Base-by-base conservation (phyloP, 441 rosid genomes). In the Bocquillonia castaneifolia region DNA sequence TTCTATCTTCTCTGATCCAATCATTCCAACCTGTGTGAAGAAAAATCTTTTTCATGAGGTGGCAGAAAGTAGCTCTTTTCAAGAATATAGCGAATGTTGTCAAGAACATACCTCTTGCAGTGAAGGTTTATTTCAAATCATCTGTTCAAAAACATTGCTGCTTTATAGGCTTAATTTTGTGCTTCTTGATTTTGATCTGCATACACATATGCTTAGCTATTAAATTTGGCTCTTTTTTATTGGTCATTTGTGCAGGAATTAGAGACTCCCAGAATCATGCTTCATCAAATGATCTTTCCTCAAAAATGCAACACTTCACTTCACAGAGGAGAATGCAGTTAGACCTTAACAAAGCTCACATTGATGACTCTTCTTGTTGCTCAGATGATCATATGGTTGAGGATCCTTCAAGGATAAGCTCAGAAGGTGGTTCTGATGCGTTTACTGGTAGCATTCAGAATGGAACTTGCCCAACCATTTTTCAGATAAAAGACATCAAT, bases 301-400 rank as follows among this genome's bases (percentile, higher is more conserved):
- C 76, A 2, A 59, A 68, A 72, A 63, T 63, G 56, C 77, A 29
- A 44, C 74, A 50, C 14, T 31, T 62, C 39, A 12, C 56, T 66
- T 71, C 68, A 29, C n/a, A 14, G 74, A 71, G 74, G 63, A 66
- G 42, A 44, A 44, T 70, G 60, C 65, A 54, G 60, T 37, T 86
- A 31, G 93, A 88, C 72, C 96, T 90, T 67, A 90, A 86, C 59
- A 56, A 66, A 54, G 69, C 63, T 67, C 78, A 68, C 36, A 68
- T 59, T 31, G 90, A 82, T 63, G 80, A 81, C 68, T 76, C 71
- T 9, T 70, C 78, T 63, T 76, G 69, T 72, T 58, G 63, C 67
- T 74, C 76, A 10, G 56, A 78, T 20, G 74, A 74, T 75, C 64
- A 56, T 36, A 22, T 25, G 44, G 39, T 62, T 59, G 75, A 59